Percentiles rank a stretch among this genome's conserved stretches.
phyloP scores from a whole-genome alignment of 805 yeast genomes.

The Zygosaccharomyces lentus region DNA sequence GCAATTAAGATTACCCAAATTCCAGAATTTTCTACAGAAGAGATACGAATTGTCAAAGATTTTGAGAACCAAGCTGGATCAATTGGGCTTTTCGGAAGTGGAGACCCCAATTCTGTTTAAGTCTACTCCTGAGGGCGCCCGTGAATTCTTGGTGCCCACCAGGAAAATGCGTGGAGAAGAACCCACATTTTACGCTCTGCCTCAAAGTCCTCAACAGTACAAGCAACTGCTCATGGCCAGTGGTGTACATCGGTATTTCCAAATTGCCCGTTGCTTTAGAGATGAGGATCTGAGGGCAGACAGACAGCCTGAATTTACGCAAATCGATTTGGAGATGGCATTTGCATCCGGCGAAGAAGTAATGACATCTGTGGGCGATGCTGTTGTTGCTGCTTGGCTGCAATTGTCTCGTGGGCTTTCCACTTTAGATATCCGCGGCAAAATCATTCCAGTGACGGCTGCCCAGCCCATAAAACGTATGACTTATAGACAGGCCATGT shows the following conservation, averaged over 20 bases:
- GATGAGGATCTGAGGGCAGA: constrained; percentile 95
- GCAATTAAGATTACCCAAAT: constrained; percentile 61
- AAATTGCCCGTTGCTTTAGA: constrained; percentile 89
- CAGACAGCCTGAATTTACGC: constrained; percentile 97
- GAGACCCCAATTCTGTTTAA: constrained; percentile 93
- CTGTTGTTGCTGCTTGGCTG: constrained; percentile 55
- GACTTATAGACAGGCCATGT: constrained; percentile 64
- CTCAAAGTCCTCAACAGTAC: constrained; percentile 97
- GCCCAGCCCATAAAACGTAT: constrained; percentile 41
- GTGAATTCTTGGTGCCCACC: constrained; percentile 93
- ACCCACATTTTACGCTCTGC: constrained; percentile 72
- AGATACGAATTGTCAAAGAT: constrained; percentile 53
- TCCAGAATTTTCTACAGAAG: constrained; percentile 51
- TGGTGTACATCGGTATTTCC: constrained; percentile 82
- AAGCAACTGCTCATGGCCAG: constrained; percentile 93
- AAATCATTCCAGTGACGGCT: constrained; percentile 20
- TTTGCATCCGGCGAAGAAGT: constrained; percentile 71
- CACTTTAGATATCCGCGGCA: constrained; percentile 28
- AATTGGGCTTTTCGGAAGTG: constrained; percentile 61
- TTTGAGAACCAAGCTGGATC: constrained; percentile 42
- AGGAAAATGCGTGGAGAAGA: constrained; percentile 42
- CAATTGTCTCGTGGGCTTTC: constrained; percentile 36
- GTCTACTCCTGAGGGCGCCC: constrained; percentile 97
- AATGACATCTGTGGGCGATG: constrained; percentile 53
- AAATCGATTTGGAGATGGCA: constrained; percentile 92